A percentile compares a stretch with the other conserved stretches of the same genome.
Conservation (phyloP, 345 rosid species). For the Citrus unshiu region DNA sequence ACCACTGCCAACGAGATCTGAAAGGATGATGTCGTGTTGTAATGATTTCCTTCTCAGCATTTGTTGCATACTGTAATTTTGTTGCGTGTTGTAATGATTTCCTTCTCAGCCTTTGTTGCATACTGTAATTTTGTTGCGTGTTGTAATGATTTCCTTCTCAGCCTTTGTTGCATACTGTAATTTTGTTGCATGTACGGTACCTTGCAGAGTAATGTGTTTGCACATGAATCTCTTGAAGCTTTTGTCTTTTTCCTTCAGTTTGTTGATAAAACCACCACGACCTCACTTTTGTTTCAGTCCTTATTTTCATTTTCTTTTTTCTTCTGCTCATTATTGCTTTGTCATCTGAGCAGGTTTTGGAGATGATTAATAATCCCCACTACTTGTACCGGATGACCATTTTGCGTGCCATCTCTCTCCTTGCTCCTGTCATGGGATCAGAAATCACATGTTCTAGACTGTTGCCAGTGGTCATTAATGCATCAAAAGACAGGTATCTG, state of each 20-base stretch:
- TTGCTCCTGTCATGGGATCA: conserved; percentile 87
- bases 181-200: background rate
- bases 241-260: background rate
- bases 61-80: background rate
- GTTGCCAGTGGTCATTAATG: conserved; percentile 65
- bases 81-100: background rate
- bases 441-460: conserved; percentile 85
- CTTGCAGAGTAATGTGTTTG: background rate
- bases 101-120: background rate
- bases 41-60: background rate
- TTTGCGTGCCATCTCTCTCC: conserved; percentile 67
- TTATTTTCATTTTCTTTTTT: background rate
- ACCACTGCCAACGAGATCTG: no score
- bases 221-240: background rate
- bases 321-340: background rate
- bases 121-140: background rate
- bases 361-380: conserved; percentile 70
- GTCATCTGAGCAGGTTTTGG: conserved; percentile 55
- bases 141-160: background rate
- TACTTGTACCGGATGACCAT: conserved; percentile 91
- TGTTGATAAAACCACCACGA: background rate
- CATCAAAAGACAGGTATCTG: conserved; percentile 82
- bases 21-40: background rate
- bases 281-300: background rate
- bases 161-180: background rate